These are phyloP conservation scores for Trametes punicea DNA, from an alignment of 768 basidiomycete species.

Conservation along the genomic window DNA sequence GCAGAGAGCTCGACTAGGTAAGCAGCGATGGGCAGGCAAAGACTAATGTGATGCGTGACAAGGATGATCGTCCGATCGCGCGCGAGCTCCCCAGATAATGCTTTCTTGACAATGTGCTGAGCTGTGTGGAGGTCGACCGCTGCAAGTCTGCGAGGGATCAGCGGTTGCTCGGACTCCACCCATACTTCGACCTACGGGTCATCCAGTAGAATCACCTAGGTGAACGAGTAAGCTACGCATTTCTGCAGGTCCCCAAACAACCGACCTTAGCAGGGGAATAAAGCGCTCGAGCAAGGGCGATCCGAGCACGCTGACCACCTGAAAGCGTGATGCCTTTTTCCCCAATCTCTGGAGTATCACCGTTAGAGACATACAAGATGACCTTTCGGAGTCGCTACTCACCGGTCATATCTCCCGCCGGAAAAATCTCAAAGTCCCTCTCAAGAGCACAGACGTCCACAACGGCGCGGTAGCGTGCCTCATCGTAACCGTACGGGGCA, in stretches of 20 bases:
- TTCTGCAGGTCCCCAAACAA: neutral
- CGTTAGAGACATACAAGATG: constrained; percentile 2
- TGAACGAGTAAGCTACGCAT: neutral
- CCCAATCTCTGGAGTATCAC: constrained; percentile 53
- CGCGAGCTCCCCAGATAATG: constrained; percentile 61
- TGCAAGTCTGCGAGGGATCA: constrained; percentile 43
- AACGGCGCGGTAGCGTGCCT: constrained; percentile 60
- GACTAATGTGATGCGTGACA: constrained; percentile 77
- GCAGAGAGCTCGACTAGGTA: constrained; percentile 62
- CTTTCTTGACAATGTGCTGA: constrained; percentile 60
- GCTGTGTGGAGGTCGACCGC: constrained; percentile 81
- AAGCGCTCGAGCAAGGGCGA: constrained; percentile 75
- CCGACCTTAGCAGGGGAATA: constrained; percentile 65
- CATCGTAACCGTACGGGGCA: constrained; percentile 53
- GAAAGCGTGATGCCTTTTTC: constrained; percentile 79
- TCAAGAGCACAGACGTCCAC: constrained; percentile 72
- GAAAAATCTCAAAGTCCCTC: constrained; percentile 69
- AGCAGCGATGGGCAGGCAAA: constrained; percentile 65
- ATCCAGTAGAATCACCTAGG: constrained; percentile 59
- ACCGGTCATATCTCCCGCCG: constrained; percentile 79
- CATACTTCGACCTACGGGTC: constrained; percentile 51
- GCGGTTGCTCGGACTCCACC: constrained; percentile 16
- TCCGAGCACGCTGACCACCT: constrained; percentile 70
- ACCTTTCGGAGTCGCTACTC: neutral
- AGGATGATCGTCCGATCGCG: constrained; percentile 69